Percentiles rank a stretch among this genome's conserved stretches.
phyloP scores from a whole-genome alignment of 805 yeast species.

The Saccharomycopsis capsularis region DNA sequence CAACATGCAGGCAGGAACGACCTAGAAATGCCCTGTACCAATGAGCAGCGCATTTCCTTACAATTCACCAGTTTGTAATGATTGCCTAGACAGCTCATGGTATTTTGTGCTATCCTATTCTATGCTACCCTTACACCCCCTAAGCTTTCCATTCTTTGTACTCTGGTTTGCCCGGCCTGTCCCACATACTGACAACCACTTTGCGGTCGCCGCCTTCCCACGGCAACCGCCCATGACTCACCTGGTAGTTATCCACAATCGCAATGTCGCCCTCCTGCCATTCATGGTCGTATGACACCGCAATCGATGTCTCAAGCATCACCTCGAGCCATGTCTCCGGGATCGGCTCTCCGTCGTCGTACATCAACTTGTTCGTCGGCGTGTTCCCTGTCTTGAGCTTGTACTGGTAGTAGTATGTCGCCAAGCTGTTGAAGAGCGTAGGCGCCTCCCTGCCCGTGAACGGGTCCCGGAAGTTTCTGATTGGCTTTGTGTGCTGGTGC shows the following conservation, averaged over 20 bases:
- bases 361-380: constrained; percentile 16
- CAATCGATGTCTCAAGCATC: constrained; percentile 21
- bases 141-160: constrained; percentile 1
- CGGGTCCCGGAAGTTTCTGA: constrained; percentile 18
- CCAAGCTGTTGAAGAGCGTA: constrained; percentile 26
- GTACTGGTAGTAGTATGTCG: constrained; percentile 23
- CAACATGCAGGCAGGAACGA: too few relatives aligned
- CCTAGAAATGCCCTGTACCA: too few relatives aligned
- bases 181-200: constrained; percentile 36
- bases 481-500: constrained; percentile 27
- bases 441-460: constrained; percentile 16
- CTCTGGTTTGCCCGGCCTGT: constrained; percentile 13
- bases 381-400: constrained; percentile 14
- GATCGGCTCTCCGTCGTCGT: constrained; percentile 25
- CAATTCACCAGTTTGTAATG: too few relatives aligned
- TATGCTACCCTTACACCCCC: neutral
- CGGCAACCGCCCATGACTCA: constrained; percentile 31
- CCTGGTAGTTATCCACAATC: constrained; percentile 32
- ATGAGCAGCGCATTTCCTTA: neutral
- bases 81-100: too few relatives aligned
- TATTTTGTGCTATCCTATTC: too few relatives aligned
- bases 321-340: constrained; percentile 23
- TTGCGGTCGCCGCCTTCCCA: constrained; percentile 28
- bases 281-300: constrained; percentile 27
- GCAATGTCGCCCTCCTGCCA: constrained; percentile 33